These are phyloP conservation scores for Chytriomyces confervae DNA, from an alignment of 192 early-diverging fungal species.

Conservation along the genomic window DNA sequence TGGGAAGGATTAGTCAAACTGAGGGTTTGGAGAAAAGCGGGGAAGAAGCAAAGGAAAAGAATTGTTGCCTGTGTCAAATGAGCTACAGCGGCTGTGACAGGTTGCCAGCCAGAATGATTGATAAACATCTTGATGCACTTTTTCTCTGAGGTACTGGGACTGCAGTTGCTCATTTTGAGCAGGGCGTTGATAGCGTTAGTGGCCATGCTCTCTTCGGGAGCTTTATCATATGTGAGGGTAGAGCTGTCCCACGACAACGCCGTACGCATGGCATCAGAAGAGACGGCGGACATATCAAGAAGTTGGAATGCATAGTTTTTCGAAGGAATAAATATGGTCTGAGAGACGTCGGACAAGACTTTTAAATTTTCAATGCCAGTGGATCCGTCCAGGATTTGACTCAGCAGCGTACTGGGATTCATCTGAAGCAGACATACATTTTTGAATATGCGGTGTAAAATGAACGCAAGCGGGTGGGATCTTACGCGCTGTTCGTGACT, in stretches of 20 bases:
- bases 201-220: neutral
- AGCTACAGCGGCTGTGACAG: neutral
- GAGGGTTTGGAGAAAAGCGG: too few species aligned
- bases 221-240: neutral
- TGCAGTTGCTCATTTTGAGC: neutral
- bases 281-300: neutral
- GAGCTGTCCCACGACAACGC: neutral
- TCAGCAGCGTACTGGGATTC: too few species aligned
- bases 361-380: too few species aligned
- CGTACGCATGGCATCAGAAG: neutral
- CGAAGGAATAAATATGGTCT: neutral
- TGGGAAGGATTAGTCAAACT: too few species aligned
- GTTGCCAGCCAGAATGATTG: neutral
- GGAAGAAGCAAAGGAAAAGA: too few species aligned
- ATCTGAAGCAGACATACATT: too few species aligned
- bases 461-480: neutral
- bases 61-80: too few species aligned
- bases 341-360: neutral
- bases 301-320: neutral
- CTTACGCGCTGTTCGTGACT: neutral
- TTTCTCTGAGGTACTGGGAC: too few species aligned
- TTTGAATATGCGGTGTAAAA: neutral
- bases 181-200: neutral
- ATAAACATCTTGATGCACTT: neutral
- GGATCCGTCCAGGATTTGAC: too few species aligned